Percentiles rank a stretch among this genome's conserved stretches.
Conservation (phyloP, 2,329 filamentous ascomycete genomes). For the Aspergillus sp. region DNA sequence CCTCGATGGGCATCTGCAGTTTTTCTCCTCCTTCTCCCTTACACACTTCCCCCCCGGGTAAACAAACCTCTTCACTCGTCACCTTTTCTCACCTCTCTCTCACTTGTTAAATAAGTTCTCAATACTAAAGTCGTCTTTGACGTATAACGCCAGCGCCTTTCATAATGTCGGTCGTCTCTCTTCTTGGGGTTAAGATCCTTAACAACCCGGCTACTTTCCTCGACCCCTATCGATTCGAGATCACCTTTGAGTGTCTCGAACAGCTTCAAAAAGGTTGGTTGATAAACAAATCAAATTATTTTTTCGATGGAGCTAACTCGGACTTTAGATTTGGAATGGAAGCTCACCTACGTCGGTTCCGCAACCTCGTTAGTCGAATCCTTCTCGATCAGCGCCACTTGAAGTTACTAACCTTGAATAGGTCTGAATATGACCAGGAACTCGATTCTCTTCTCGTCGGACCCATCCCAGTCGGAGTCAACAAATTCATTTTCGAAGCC, state of each 20-base stretch:
- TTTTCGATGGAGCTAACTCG: conserved; percentile 14
- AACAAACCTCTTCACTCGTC: neutral
- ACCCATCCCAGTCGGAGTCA: conserved; percentile 94
- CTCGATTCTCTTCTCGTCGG: conserved; percentile 95
- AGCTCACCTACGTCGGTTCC: conserved; percentile 96
- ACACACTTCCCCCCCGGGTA: conserved; percentile 9
- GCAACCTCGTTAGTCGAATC: conserved; percentile 75
- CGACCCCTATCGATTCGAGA: conserved; percentile 93
- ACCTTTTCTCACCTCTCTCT: neutral
- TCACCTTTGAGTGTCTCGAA: conserved; percentile 97
- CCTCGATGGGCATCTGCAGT: conserved; percentile 1
- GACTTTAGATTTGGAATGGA: conserved; percentile 88
- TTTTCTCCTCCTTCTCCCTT: conserved; percentile 14
- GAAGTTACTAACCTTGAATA: conserved; percentile 35
- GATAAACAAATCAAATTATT: neutral
- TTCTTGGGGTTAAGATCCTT: conserved; percentile 89
- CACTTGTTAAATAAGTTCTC: neutral
- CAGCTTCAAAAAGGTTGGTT: conserved; percentile 77
- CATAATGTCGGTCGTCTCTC: conserved; percentile 90
- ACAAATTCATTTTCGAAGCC: conserved; percentile 98
- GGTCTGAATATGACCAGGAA: conserved; percentile 95
- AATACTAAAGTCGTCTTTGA: no score
- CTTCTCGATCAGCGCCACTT: neutral
- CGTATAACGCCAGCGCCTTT: conserved; percentile 8
- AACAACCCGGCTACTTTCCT: conserved; percentile 97